Conservation (phyloP, 129 eudicot genomes). For the Rutidosis leptorrhynchoides region DNA sequence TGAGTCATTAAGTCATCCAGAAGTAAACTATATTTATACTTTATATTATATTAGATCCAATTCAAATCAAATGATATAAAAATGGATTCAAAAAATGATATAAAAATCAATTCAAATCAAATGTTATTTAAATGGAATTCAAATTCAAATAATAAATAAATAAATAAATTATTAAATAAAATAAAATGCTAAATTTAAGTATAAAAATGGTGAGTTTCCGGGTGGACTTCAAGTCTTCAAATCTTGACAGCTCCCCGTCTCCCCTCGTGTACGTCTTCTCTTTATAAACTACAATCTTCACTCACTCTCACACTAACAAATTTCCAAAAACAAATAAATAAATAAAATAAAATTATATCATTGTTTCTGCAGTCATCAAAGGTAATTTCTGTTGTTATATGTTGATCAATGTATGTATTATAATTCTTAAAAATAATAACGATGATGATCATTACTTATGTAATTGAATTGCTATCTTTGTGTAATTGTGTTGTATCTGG, state of each 20-base stretch:
- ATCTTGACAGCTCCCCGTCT: constrained; percentile 17
- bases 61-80: constrained; percentile 1
- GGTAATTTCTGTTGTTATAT: neutral
- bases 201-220: constrained; percentile 11
- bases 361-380: neutral
- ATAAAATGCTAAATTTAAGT: neutral
- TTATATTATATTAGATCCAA: too few species aligned
- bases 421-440: too few species aligned
- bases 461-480: neutral
- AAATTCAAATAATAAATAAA: neutral
- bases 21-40: neutral
- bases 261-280: constrained; percentile 10
- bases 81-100: constrained; percentile 15
- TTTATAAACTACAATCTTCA: constrained; percentile 24
- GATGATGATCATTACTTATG: neutral
- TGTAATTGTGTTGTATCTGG: neutral
- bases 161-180: neutral
- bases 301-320: constrained; percentile 3
- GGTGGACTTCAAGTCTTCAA: constrained; percentile 25
- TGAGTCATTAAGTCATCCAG: neutral
- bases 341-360: neutral
- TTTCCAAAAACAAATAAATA: neutral
- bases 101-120: neutral
- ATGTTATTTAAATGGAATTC: constrained; percentile 9
- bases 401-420: neutral